Percentiles rank a stretch among this genome's conserved stretches.
phyloP scores from a whole-genome alignment of 192 early-diverging fungal genomes.

The Backusella circina region DNA sequence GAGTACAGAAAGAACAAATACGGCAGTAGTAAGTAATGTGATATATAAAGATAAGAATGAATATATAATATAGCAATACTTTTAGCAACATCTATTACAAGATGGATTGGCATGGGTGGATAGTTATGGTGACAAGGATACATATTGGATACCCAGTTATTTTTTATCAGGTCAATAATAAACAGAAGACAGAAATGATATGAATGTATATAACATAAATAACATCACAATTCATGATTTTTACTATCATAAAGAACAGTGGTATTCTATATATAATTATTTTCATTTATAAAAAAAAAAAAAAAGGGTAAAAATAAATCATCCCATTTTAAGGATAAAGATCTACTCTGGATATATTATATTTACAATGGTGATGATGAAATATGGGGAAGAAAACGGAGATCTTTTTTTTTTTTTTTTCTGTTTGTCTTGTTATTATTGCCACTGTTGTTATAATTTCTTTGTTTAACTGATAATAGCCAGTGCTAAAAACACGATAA shows the following conservation, averaged over 20 bases:
- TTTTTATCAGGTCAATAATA: slow-evolving; percentile 26
- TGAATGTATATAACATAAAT: background rate
- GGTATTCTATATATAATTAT: slow-evolving; percentile 1
- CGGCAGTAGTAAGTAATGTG: slow-evolving; percentile 58
- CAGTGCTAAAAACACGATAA: slow-evolving; percentile 25
- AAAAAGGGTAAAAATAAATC: background rate
- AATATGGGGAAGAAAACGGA: background rate
- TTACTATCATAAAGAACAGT: background rate
- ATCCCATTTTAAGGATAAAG: background rate
- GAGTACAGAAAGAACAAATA: slow-evolving; percentile 49
- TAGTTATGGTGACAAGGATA: slow-evolving; percentile 43
- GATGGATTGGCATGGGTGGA: slow-evolving; percentile 81
- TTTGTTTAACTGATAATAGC: background rate
- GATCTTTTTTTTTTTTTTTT: background rate
- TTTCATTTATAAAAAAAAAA: background rate
- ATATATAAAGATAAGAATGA: background rate
- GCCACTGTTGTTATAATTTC: no score
- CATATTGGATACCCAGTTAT: slow-evolving; percentile 61
- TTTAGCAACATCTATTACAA: slow-evolving; percentile 61
- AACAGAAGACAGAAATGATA: background rate
- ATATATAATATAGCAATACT: background rate
- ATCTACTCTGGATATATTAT: no score
- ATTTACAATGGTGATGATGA: background rate
- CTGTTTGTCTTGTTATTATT: background rate
- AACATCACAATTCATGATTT: background rate